phyloP scores from a whole-genome alignment of 352 stramenopile species.

The Phytophthora pini region DNA sequence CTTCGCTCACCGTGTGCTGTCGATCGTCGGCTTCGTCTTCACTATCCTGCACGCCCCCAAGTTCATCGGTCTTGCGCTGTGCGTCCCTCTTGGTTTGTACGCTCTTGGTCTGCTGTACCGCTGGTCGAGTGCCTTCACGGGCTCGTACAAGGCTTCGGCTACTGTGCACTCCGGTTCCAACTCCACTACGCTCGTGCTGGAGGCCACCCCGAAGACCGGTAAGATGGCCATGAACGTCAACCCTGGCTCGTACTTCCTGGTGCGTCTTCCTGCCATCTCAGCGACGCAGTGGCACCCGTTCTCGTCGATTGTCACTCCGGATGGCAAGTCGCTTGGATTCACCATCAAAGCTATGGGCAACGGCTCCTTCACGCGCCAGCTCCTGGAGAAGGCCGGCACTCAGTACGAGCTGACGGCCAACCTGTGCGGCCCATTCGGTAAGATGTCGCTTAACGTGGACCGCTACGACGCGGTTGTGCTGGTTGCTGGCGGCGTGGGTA shows the following conservation, averaged over 20 bases:
- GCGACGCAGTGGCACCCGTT: constrained; percentile 82
- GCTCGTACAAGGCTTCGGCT: constrained; percentile 53
- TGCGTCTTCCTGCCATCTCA: constrained; percentile 75
- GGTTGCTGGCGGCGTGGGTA: constrained; percentile 73
- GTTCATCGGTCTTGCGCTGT: constrained; percentile 61
- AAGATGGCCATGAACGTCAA: constrained; percentile 65
- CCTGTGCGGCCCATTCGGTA: constrained; percentile 75
- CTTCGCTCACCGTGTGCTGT: constrained; percentile 74
- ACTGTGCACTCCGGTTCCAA: constrained; percentile 42
- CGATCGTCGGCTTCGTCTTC: constrained; percentile 79
- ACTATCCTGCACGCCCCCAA: constrained; percentile 70
- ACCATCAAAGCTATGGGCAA: constrained; percentile 67
- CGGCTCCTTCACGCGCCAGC: constrained; percentile 55
- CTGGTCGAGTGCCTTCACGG: constrained; percentile 59
- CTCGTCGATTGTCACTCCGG: constrained; percentile 73
- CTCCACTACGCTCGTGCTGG: constrained; percentile 68
- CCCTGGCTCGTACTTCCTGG: constrained; percentile 77
- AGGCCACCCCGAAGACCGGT: constrained; percentile 57
- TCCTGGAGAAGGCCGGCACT: constrained; percentile 52
- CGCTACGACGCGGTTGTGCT: constrained; percentile 74
- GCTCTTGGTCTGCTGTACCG: constrained; percentile 55
- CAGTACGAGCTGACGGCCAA: constrained; percentile 56
- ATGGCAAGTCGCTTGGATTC: constrained; percentile 84
- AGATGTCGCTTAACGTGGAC: constrained; percentile 65
- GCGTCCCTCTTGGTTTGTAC: constrained; percentile 72